phyloP scores from a whole-genome alignment of 108 stramenopile genomes.

The Mediolabrus comicus region DNA sequence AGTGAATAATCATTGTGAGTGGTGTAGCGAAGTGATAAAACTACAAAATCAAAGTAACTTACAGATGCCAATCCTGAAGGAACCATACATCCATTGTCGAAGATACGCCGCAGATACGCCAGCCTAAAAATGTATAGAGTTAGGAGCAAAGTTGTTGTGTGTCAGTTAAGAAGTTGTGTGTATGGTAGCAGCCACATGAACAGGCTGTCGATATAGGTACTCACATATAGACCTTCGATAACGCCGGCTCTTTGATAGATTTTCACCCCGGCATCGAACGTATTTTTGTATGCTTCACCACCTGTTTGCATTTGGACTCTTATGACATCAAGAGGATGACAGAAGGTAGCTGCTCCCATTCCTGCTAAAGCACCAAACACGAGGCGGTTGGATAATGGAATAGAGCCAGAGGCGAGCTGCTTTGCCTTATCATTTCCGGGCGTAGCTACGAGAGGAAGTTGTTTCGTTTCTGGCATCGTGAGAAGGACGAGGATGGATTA shows the following conservation, averaged over 20 bases:
- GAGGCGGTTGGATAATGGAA: slow-evolving; percentile 14
- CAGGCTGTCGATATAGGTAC: not conserved
- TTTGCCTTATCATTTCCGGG: not conserved
- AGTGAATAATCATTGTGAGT: no score
- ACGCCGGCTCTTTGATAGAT: slow-evolving; percentile 32
- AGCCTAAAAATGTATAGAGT: not conserved
- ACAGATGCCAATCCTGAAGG: slow-evolving; percentile 28
- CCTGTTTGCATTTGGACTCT: slow-evolving; percentile 40
- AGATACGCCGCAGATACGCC: slow-evolving; percentile 40
- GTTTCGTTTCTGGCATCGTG: slow-evolving; percentile 18
- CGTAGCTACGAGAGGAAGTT: not conserved
- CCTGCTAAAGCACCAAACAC: slow-evolving; percentile 26
- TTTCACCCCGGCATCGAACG: slow-evolving; percentile 23
- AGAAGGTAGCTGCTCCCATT: slow-evolving; percentile 41
- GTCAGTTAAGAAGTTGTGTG: not conserved
- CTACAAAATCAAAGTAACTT: no score
- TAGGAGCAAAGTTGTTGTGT: not conserved
- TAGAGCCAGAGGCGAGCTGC: not conserved
- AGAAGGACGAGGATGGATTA: not conserved
- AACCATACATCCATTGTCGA: slow-evolving; percentile 42
- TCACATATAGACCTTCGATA: slow-evolving; percentile 28
- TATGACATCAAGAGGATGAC: slow-evolving; percentile 41
- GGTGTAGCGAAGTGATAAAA: no score
- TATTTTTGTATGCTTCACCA: slow-evolving; percentile 24
- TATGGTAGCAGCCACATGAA: no score